Base-by-base conservation (phyloP, 1,284 basidiomycete species). In the Apiotrichum montevideense region DNA sequence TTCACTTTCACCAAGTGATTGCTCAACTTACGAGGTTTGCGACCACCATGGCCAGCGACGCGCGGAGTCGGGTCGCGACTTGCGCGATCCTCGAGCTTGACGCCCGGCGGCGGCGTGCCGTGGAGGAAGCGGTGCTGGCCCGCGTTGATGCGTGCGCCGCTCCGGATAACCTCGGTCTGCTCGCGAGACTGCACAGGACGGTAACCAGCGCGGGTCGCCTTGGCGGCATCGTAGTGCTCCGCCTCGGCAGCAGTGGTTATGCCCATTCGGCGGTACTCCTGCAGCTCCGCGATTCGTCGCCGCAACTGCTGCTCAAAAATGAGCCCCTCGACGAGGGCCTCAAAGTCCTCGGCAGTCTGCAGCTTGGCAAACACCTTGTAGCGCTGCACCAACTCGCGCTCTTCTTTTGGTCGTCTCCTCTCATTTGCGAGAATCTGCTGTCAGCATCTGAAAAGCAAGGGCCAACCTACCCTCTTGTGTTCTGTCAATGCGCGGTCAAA, bases 401-500 rank as follows among this genome's bases (percentile, higher is more conserved):
- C 94, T 61, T 98, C 95, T 67, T 90, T 89, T 13, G 84, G 83
- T 21, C 90, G 81, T 71, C 94, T 95, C 77, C 93, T 88, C 65
- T 98, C 96, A 1, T 83, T 83, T 8, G 89, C 88, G 80, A 89
- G 86, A 78, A 92, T 89, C 89, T 96, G 73, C 4, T 21, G 10
- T 21, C 40, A 15, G 33, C 46, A 11, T 35, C 15, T 9, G 35
- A 10, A 5, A 33, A 8, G 1, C 1, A 14, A 14, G 13, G 21
- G 10, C 3, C 4, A 43, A 32, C 78, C 57, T 64, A 92, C 92
- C 84, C 90, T 90, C 75, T 94, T 96, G 73, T 95, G 92, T 68
- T 97, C 93, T 46, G 96, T 80, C 57, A 98, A 76, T 2, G 91
- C 91, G 52, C 95, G 82, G 69, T 98, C 89, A 70, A 94, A 95